Conservation (phyloP, 306 rosid species). For the Lablab purpureus region DNA sequence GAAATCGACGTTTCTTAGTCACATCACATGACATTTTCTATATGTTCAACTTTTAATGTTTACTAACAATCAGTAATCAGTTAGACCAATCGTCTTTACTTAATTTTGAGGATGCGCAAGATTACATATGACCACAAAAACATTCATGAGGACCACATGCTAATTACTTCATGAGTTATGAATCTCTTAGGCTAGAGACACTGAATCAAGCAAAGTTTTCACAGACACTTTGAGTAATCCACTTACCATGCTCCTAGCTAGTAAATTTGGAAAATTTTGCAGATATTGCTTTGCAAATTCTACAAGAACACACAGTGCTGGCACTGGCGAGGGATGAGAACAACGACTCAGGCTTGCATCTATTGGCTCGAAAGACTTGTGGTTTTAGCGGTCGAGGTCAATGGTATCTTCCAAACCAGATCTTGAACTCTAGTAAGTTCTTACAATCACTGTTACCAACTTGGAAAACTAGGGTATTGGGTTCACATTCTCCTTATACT, state of each 20-base stretch:
- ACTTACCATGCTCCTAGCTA: background rate
- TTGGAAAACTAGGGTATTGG: background rate
- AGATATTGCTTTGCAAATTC: conserved; percentile 47
- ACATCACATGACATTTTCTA: background rate
- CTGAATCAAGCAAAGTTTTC: too few relatives aligned
- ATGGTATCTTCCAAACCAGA: background rate
- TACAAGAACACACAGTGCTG: background rate
- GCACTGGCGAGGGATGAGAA: conserved; percentile 33
- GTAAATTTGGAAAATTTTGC: conserved; percentile 18
- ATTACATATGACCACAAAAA: too few relatives aligned
- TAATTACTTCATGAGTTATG: background rate
- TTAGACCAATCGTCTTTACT: too few relatives aligned
- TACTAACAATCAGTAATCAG: background rate
- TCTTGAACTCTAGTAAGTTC: conserved; percentile 26
- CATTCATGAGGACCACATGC: background rate
- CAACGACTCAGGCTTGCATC: conserved; percentile 44
- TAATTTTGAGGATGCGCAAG: too few relatives aligned
- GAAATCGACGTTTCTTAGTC: background rate
- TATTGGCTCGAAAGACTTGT: conserved; percentile 48
- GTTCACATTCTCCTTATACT: background rate
- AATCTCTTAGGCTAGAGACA: background rate
- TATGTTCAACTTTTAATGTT: background rate
- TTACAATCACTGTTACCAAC: background rate
- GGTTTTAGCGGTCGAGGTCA: background rate
- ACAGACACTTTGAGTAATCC: too few relatives aligned